Evolutionary conservation across 2,329 filamentous ascomycete species (phyloP).

Genomic region (Lojkania enalia): DNA sequence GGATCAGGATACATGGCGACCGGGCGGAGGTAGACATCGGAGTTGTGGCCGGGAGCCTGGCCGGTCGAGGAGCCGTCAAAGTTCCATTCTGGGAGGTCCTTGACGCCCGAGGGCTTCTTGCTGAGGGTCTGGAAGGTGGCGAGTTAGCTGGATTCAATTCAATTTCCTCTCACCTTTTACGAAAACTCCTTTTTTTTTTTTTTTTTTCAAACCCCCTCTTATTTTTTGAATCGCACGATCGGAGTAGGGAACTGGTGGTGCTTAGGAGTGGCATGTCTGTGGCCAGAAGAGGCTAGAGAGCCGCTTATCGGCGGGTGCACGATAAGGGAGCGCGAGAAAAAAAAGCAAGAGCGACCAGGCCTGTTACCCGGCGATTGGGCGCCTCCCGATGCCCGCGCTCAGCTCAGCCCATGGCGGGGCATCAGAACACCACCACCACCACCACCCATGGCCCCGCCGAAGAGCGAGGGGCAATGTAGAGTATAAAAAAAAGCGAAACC

Average conservation of each 20-base stretch:
- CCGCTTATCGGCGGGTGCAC: conserved; percentile 35
- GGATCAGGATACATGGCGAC: conserved; percentile 88
- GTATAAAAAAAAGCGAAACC: no score
- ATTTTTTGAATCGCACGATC: no score
- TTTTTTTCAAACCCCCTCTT: no score
- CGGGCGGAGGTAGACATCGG: conserved; percentile 94
- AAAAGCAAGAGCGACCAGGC: conserved; percentile 12
- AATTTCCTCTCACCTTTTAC: no score
- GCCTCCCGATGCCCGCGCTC: conserved; percentile 13
- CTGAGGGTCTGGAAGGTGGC: conserved; percentile 59
- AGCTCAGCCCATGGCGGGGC: conserved; percentile 12
- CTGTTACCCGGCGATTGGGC: conserved; percentile 16
- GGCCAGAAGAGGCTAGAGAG: conserved; percentile 14
- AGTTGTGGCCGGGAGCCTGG: conserved; percentile 93
- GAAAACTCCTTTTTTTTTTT: no score
- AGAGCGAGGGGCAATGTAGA: not conserved
- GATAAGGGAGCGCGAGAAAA: conserved; percentile 32
- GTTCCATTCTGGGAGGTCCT: conserved; percentile 77
- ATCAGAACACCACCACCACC: not conserved
- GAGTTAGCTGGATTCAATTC: no score
- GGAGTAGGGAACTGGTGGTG: no score
- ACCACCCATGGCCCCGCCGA: not conserved
- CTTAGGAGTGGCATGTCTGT: no score
- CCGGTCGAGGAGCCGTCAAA: conserved; percentile 88
- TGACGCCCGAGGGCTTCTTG: conserved; percentile 59